Conservation (phyloP, 176 grass and related monocot species). For the Musa schizocarpa region DNA sequence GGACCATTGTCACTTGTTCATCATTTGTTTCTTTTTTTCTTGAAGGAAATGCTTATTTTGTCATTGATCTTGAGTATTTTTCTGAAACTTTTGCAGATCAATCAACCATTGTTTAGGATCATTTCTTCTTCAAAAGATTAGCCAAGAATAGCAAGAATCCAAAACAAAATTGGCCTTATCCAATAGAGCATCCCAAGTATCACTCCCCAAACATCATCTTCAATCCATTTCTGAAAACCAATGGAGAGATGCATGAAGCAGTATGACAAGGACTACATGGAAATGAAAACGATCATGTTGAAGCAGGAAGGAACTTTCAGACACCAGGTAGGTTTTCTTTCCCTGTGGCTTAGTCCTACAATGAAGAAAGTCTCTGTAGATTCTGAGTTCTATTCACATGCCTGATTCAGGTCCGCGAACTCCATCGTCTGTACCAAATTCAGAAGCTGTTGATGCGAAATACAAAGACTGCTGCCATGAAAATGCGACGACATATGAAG, state of each 20-base stretch:
- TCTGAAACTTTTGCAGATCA: not conserved
- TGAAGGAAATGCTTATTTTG: no score
- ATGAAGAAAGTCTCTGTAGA: not conserved
- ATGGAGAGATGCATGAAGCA: conserved; percentile 9
- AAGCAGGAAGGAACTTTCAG: conserved; percentile 70
- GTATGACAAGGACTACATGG: conserved; percentile 45
- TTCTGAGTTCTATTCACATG: conserved; percentile 1
- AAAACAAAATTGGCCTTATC: not conserved
- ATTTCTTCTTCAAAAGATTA: not conserved
- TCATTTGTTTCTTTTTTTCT: no score
- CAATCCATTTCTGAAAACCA: not conserved
- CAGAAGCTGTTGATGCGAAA: conserved; percentile 18
- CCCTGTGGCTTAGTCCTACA: not conserved
- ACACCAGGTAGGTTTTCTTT: conserved; percentile 43
- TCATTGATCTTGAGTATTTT: no score
- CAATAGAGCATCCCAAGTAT: not conserved
- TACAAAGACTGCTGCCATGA: not conserved
- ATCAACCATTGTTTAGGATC: not conserved
- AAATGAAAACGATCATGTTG: conserved; percentile 58
- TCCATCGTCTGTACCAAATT: conserved; percentile 48
- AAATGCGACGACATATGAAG: conserved; percentile 17
- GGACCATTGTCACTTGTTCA: no score
- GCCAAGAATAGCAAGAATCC: not conserved
- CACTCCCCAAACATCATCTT: not conserved
- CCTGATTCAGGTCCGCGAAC: conserved; percentile 44